Evolutionary conservation across 2,329 filamentous ascomycete genomes (phyloP).

Genomic region (Cladophialophora carrionii): DNA sequence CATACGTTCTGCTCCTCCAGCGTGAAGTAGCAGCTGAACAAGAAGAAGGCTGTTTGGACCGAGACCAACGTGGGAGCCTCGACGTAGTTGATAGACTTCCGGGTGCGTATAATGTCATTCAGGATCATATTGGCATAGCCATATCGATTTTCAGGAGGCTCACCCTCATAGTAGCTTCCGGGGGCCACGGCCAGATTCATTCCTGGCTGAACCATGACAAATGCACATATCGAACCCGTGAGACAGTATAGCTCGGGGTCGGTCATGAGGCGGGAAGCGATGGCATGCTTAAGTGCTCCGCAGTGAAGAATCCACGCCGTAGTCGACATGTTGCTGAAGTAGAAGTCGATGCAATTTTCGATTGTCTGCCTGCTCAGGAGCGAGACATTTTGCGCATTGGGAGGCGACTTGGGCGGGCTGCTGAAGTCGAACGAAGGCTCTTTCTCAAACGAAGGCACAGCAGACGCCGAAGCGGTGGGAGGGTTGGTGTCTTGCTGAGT

Average conservation of each 20-base stretch:
- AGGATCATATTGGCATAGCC: conserved; percentile 68
- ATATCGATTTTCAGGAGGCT: conserved; percentile 60
- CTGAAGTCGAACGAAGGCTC: conserved; percentile 56
- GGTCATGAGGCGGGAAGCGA: conserved; percentile 31
- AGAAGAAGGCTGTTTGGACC: conserved; percentile 73
- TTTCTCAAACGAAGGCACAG: conserved; percentile 9
- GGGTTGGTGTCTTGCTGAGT: conserved; percentile 63
- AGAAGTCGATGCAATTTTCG: conserved; percentile 69
- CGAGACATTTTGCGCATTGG: conserved; percentile 60
- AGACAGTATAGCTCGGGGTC: conserved; percentile 55
- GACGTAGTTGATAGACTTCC: conserved; percentile 47
- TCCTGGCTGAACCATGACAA: conserved; percentile 51
- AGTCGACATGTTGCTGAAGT: conserved; percentile 62
- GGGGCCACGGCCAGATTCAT: conserved; percentile 55
- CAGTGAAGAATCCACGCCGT: conserved; percentile 50
- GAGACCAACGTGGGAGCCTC: conserved; percentile 48
- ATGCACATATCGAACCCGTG: conserved; percentile 48
- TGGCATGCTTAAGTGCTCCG: conserved; percentile 44
- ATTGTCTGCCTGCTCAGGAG: conserved; percentile 66
- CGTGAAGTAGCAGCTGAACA: conserved; percentile 73
- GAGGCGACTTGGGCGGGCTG: conserved; percentile 53
- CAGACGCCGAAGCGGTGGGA: conserved; percentile 55
- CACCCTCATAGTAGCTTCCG: conserved; percentile 61
- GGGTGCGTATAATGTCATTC: conserved; percentile 62
- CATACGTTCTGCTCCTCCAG: conserved; percentile 74